Evolutionary conservation across 768 basidiomycete species (phyloP).

Genomic region (Pulveroboletus sp.): DNA sequence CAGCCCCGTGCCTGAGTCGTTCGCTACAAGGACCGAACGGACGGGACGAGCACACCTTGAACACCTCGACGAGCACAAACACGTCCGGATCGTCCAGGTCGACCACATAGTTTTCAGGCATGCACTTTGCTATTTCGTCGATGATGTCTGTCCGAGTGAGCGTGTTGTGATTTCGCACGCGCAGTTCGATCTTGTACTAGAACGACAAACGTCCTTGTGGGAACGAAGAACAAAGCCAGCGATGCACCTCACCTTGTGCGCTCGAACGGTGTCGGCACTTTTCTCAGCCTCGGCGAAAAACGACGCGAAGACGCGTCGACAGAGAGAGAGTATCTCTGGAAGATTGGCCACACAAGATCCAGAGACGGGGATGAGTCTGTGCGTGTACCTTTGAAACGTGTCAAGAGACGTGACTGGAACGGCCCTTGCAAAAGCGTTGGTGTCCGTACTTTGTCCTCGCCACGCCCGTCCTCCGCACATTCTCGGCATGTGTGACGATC

Average conservation of each 20-base stretch:
- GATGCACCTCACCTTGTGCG: slow-evolving; percentile 39
- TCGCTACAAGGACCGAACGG: not conserved
- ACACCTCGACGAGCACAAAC: slow-evolving; percentile 76
- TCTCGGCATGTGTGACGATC: slow-evolving; percentile 57
- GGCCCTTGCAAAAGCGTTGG: not conserved
- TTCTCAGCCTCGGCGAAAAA: slow-evolving; percentile 47
- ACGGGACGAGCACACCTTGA: slow-evolving; percentile 56
- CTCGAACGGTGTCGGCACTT: slow-evolving; percentile 19
- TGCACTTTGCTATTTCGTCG: slow-evolving; percentile 62
- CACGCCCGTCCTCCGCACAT: slow-evolving; percentile 56
- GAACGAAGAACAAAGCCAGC: not conserved
- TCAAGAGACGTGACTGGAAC: not conserved
- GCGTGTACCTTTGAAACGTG: slow-evolving; percentile 48
- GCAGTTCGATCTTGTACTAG: slow-evolving; percentile 80
- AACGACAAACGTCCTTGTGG: not conserved
- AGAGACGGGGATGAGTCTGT: slow-evolving; percentile 68
- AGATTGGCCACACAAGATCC: slow-evolving; percentile 64
- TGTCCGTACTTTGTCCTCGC: slow-evolving; percentile 56
- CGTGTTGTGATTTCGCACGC: slow-evolving; percentile 72
- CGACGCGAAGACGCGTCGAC: slow-evolving; percentile 45
- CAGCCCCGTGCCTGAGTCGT: slow-evolving; percentile 1
- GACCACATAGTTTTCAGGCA: slow-evolving; percentile 64
- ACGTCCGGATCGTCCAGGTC: slow-evolving; percentile 64
- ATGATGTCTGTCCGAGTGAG: slow-evolving; percentile 56
- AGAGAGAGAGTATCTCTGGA: slow-evolving; percentile 62